Evolutionary conservation across 768 basidiomycete species (phyloP), one percentile per base, ranked within the genome.

Genomic region (Sporobolomyces phaffii): DNA sequence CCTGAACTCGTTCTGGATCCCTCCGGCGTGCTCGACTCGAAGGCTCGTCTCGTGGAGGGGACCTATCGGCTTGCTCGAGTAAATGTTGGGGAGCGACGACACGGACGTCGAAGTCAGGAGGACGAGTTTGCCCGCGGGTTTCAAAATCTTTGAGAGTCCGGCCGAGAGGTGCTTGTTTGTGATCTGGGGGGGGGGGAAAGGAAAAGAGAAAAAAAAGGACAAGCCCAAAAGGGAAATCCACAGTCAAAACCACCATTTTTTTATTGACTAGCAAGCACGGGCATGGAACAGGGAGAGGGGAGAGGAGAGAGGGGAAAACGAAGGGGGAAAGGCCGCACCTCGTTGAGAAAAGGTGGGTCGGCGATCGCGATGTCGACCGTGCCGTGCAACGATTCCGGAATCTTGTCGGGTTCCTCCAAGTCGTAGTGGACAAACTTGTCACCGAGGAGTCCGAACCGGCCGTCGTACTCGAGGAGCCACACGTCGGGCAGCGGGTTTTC

Each of bases 311-410:
- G n/a, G n/a, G n/a, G n/a, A n/a, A n/a, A n/a, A n/a, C n/a, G n/a
- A n/a, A n/a, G n/a, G n/a, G n/a, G n/a, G n/a, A n/a, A n/a, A n/a
- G n/a, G n/a, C n/a, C 72, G 50, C 28, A 73, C 74, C 67, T 75
- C 73, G 58, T 75, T 75, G 41, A 75, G 31, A 57, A 72, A 75
- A 1, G 74, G 74, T 20, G 72, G 72, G 24, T 75, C 74, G 2
- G 67, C 64, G 5, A 75, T 65, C 14, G 71, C 72, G 2, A 75
- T 47, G 29, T 73, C 70, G 20, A 75, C 72, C 1, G 64, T 70
- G 0, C 68, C 69, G 10, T 43, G 31, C 11, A 73, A 41, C 47
- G 59, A 62, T 24, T 66, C 58, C 2, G 70, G 69, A 17, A 66
- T 65, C 31, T 49, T 44, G 0, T 58, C 56, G 3, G 74, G 74